Base-by-base conservation (phyloP, 164 flowering plant genomes). In the grape (Vitis vinifera) region DNA sequence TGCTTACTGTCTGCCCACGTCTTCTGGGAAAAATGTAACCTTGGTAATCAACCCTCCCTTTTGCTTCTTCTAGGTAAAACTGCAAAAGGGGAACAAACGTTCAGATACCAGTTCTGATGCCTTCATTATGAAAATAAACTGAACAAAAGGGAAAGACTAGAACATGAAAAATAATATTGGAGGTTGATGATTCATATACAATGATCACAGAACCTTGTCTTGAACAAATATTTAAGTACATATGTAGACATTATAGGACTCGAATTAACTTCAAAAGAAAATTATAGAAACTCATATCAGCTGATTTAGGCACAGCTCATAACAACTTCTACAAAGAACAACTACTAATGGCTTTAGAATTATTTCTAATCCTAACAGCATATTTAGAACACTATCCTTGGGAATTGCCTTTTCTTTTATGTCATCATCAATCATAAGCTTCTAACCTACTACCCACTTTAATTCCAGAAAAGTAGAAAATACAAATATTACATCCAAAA, bases 1-100 rank as follows among this genome's bases (percentile, higher is more conserved):
- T 53, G 85, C 97, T 92, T 85, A 95, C 99, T 51, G 62, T 72
- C 57, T 91, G 67, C 15, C 97, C 97, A 69, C 85, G 91, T 57
- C 98, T 85, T 71, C 94, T 78, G 14, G 99, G 98, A 59, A 86
- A 85, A 62, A 93, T 90, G 73, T 90, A 95, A 37, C 99, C 99
- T 81, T 92, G 99, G 76, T 95, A 95, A 69, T 95, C 91, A 62
- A 91, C 96, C 31, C 79, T 88, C 59, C 98, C 98, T 79, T 92
- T 93, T 27, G 93, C 88, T 79, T 95, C 99, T 81, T 95, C 99
- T 14, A 91, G 72, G 77, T 91, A 93, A 79, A 95, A 92, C 98
- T 92, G 91, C 74, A 71, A 48, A 78, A 70, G 16, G 11, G 13
- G 30, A 70, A 30, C 65, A 67, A 14, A 30, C 44, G 3, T 16